phyloP scores from a whole-genome alignment of 176 grass and related monocot genomes.

The Paspalum notatum region DNA sequence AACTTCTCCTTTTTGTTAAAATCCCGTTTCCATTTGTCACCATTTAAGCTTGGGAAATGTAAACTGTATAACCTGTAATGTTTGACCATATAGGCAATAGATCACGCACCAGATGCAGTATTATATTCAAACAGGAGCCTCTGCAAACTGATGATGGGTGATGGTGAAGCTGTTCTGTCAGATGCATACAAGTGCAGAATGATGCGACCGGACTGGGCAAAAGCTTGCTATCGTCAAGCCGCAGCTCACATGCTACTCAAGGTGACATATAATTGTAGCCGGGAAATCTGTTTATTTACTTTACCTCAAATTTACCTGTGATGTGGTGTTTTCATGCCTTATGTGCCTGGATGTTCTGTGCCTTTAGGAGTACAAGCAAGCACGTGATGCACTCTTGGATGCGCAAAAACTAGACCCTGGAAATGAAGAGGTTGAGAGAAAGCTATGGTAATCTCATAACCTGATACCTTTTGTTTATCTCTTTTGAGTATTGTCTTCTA shows the following conservation, averaged over 20 bases:
- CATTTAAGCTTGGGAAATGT: not conserved
- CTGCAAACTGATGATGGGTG: slow-evolving; percentile 40
- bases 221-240: too few species aligned
- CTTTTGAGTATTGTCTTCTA: not conserved
- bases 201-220: slow-evolving; percentile 25
- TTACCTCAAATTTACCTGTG: not conserved
- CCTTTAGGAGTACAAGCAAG: slow-evolving; percentile 17
- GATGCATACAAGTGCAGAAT: slow-evolving; percentile 43
- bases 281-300: slow-evolving; percentile 3
- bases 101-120: slow-evolving; percentile 25
- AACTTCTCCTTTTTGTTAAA: not conserved
- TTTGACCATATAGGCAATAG: slow-evolving; percentile 31
- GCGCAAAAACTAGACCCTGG: slow-evolving; percentile 18
- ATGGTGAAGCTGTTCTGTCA: slow-evolving; percentile 38
- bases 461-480: not conserved
- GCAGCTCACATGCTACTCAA: too few species aligned
- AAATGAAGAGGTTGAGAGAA: slow-evolving; percentile 32
- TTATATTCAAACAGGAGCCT: slow-evolving; percentile 54
- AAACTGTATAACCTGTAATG: not conserved
- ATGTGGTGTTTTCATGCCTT: not conserved
- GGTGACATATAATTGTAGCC: not conserved
- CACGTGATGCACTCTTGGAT: not conserved
- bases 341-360: not conserved
- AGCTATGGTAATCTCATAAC: not conserved
- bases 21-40: not conserved